Base-by-base conservation (phyloP, 306 rosid species). In the Prinsepia uniflora region DNA sequence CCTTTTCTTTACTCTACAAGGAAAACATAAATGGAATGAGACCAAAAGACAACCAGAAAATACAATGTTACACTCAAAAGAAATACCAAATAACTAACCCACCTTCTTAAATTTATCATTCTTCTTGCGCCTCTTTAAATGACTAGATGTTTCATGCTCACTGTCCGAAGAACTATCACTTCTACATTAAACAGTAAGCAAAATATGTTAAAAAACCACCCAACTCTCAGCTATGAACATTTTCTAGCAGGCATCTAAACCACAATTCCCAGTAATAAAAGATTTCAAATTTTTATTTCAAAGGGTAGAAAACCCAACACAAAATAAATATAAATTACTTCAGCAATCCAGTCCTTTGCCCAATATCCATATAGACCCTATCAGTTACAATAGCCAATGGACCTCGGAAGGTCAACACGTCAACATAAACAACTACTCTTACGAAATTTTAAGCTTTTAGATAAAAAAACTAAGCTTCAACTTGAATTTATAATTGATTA, bases 71-170 rank as follows among this genome's bases (percentile, higher is more conserved):
- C 15, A 6, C 15, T 3, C 66, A 62, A 74, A 71, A 65, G 36
- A 47, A 55, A 30, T 12, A 72, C 48, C 64, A 14, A 66, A 68
- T 34, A 44, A 75, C 30, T 24, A 24, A 24, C 1, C 67, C 74
- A 94, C 96, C 97, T 89, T 87, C 81, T 89, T 94, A 12, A 81
- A 67, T 75, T 54, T 86, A 62, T 82, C 96, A 43, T 71, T 91
- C 88, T 77, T 94, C 84, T 89, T 91, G 85, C 81, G 90, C 87
- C 87, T 85, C 89, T 86, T 94, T 67, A 96, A 80, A 48, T 79
- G 91, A 60, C 68, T 78, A 43, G 96, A 87, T 18, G 88, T 62
- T 65, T 89, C 97, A 53, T 60, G 86, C 80, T 94, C 96, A 65
- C 95, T 81, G 68, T 83, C 87, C 11, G 89, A 85, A 73, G 92